Percentiles rank a stretch among this genome's conserved stretches.
These are phyloP conservation scores for Aristolochia fimbriata DNA, from an alignment of 164 flowering plant species.

Conservation along the genomic window DNA sequence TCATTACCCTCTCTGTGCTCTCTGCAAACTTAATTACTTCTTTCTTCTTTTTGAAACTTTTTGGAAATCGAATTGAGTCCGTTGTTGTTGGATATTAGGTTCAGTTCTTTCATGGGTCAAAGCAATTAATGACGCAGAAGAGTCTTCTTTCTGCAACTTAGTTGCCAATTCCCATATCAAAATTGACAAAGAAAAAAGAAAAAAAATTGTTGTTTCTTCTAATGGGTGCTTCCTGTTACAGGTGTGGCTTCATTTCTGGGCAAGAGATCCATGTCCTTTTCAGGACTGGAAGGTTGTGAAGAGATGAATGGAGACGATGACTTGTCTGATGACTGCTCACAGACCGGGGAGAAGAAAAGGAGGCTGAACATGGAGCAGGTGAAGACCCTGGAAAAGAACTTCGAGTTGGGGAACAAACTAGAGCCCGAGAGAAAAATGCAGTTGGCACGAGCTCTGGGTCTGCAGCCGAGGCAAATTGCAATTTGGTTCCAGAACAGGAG, in stretches of 20 bases:
- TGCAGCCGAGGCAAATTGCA: conserved; percentile 82
- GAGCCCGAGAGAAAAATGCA: conserved; percentile 90
- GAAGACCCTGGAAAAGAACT: conserved; percentile 76
- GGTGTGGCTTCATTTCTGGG: conserved; percentile 53
- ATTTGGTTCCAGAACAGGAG: conserved; percentile 90
- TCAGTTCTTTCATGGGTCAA: too few relatives aligned
- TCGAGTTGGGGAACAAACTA: conserved; percentile 80
- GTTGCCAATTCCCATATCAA: background rate
- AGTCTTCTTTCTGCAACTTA: too few relatives aligned
- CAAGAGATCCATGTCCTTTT: conserved; percentile 67
- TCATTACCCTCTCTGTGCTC: conserved; percentile 8
- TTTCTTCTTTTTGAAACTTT: background rate
- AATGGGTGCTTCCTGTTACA: conserved; percentile 14
- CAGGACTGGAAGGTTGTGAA: conserved; percentile 42
- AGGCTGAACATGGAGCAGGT: conserved; percentile 78
- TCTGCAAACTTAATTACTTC: background rate
- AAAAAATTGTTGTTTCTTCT: background rate
- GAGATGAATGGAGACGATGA: conserved; percentile 36
- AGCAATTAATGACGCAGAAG: too few relatives aligned
- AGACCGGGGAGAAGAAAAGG: conserved; percentile 64
- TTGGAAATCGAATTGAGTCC: background rate
- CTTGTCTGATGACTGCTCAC: conserved; percentile 47
- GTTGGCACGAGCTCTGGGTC: conserved; percentile 67
- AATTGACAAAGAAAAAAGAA: background rate
- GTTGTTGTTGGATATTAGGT: too few relatives aligned